Evolutionary conservation across 139 green algal genomes (phyloP), one percentile per base, ranked within the genome.

Genomic region (Picochlorum sp.): DNA sequence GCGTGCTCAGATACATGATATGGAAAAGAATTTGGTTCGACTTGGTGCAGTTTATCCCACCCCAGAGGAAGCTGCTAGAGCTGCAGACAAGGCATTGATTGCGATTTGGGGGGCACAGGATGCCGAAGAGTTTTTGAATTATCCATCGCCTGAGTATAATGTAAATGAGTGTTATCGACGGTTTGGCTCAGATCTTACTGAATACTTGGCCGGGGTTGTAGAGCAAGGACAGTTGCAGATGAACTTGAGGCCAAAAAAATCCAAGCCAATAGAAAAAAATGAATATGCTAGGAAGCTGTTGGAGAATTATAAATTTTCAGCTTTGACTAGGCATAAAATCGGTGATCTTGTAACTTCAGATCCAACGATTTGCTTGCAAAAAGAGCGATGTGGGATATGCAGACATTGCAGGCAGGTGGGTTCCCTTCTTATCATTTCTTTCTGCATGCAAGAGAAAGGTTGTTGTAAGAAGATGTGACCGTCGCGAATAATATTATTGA

Each of bases 51-150:
- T 5, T 5, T 61, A 43, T 61, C 55, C 31, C 2, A 50, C 39
- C 14, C 14, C 52, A 1, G 24, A 56, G 13, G 31, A 16, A 13
- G 64, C 64, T 16, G 64, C 64, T 7, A 18, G 40, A 8, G 47
- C 37, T 3, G 26, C 59, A 31, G 64, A 71, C 45, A 45, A 18
- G 1, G 64, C 64, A 14, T 10, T 59, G 16, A 71, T 71, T 24
- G 56, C 64, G 0, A 9, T 71, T 7, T 39, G 10, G 6, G 64
- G 64, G 9, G 30, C 20, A 30, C 25, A 65, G 24, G 55, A 25
- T 18, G 62, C 53, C 12, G 52, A 53, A 31, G 5, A 26, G 4
- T 14, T 18, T 33, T 55, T 71, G 2, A 65, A 71, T 33, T 71
- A 61, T 18, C 45, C 45, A 4, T 32, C 49, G 16, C 7, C 29